Evolutionary conservation across 2,329 filamentous ascomycete genomes (phyloP).

Genomic region (Cercospora nicotianae): DNA sequence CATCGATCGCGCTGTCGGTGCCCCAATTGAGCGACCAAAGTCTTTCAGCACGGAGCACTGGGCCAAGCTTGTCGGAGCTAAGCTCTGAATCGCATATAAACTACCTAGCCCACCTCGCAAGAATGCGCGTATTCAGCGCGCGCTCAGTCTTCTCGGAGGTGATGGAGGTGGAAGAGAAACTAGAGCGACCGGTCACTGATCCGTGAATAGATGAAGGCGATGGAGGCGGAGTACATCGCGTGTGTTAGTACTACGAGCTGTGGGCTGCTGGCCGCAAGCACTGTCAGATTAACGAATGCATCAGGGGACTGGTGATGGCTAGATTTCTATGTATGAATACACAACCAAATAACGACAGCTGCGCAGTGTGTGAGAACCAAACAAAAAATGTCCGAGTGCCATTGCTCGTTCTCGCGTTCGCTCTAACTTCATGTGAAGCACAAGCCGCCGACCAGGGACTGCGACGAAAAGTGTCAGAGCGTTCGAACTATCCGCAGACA

Average conservation of each 20-base stretch:
- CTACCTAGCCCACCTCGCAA: slow-evolving; percentile 15
- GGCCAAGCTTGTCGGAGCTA: slow-evolving; percentile 86
- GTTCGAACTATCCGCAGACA: not conserved
- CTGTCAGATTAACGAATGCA: slow-evolving; percentile 13
- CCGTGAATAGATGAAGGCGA: slow-evolving; percentile 9
- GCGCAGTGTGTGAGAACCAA: not conserved
- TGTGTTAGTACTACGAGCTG: slow-evolving; percentile 20
- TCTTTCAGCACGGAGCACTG: slow-evolving; percentile 97
- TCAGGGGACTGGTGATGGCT: slow-evolving; percentile 9
- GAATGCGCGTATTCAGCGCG: slow-evolving; percentile 26
- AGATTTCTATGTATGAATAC: slow-evolving; percentile 18
- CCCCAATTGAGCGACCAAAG: slow-evolving; percentile 98
- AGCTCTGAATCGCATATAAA: slow-evolving; percentile 64
- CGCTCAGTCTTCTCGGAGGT: slow-evolving; percentile 31
- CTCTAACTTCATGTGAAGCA: not conserved
- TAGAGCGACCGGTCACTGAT: slow-evolving; percentile 13
- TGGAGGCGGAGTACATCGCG: slow-evolving; percentile 11
- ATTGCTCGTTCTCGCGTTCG: slow-evolving; percentile 3
- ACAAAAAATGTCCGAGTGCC: not conserved
- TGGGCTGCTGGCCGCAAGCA: slow-evolving; percentile 17
- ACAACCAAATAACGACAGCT: slow-evolving; percentile 19
- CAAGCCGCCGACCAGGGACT: not conserved
- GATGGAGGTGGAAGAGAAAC: slow-evolving; percentile 33
- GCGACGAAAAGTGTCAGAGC: not conserved
- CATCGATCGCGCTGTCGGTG: slow-evolving; percentile 96